Evolutionary conservation across 129 eudicot genomes (phyloP).

Genomic region (Artemisia tridentata): DNA sequence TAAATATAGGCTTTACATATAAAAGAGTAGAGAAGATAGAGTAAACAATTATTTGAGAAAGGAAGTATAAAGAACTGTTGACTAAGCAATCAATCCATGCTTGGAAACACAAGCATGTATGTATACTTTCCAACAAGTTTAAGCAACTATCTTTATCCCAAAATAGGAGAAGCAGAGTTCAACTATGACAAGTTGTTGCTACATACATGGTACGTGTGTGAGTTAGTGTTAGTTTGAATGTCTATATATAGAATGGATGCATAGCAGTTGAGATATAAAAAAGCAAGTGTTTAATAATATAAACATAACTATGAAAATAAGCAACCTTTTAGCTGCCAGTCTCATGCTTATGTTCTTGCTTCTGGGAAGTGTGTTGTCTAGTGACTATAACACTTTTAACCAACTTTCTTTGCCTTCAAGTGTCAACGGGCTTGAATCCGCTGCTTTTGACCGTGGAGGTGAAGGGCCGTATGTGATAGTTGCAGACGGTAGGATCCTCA

Average conservation of each 20-base stretch:
- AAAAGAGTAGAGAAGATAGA: too few relatives aligned
- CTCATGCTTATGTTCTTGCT: slow-evolving; percentile 22
- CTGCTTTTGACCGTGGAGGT: slow-evolving; percentile 39
- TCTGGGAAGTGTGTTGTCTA: slow-evolving; percentile 23
- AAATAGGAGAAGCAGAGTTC: slow-evolving; percentile 15
- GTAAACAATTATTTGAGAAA: too few relatives aligned
- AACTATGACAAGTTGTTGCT: slow-evolving; percentile 25
- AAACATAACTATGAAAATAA: slow-evolving; percentile 19
- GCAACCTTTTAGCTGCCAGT: neutral
- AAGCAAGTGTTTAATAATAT: slow-evolving; percentile 1
- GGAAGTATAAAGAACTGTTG: neutral
- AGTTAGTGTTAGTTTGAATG: neutral
- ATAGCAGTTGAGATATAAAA: neutral
- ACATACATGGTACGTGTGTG: neutral
- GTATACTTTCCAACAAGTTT: slow-evolving; percentile 14
- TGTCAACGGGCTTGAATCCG: slow-evolving; percentile 38
- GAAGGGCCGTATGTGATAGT: slow-evolving; percentile 41
- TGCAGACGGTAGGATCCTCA: slow-evolving; percentile 45
- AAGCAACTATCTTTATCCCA: slow-evolving; percentile 32
- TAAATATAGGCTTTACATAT: too few relatives aligned
- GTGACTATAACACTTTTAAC: slow-evolving; percentile 23
- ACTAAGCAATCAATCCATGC: neutral
- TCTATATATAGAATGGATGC: slow-evolving; percentile 16
- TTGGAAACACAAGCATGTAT: neutral
- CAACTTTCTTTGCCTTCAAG: slow-evolving; percentile 30